Conservation (phyloP, 2,329 filamentous ascomycete species). For the Beauveria brongniartii region DNA sequence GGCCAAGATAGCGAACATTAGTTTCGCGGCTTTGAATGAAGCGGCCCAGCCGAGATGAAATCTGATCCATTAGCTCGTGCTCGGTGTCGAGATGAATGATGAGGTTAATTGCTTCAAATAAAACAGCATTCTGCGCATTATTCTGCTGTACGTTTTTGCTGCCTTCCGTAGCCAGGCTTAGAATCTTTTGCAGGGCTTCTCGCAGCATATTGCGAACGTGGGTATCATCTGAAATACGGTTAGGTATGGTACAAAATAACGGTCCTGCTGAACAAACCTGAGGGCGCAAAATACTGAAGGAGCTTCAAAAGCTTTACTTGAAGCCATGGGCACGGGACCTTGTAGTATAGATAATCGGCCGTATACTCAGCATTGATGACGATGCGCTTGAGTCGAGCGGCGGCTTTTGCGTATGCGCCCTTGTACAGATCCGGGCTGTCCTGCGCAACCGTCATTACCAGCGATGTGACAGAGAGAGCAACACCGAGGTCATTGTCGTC, state of each 20-base stretch:
- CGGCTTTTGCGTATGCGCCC: slow-evolving; percentile 89
- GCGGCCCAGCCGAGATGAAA: slow-evolving; percentile 80
- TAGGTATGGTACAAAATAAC: slow-evolving; percentile 6
- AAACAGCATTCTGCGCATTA: slow-evolving; percentile 94
- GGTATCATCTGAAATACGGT: slow-evolving; percentile 62
- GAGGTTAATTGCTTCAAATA: slow-evolving; percentile 97
- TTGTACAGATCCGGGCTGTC: slow-evolving; percentile 93
- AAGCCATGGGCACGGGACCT: slow-evolving; percentile 98
- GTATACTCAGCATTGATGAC: slow-evolving; percentile 85
- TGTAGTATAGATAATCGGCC: slow-evolving; percentile 94
- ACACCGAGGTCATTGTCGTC: slow-evolving; percentile 93
- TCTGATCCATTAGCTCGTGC: slow-evolving; percentile 89
- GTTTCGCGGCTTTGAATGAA: slow-evolving; percentile 97
- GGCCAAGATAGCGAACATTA: slow-evolving; percentile 88
- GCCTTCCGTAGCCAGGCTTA: slow-evolving; percentile 84
- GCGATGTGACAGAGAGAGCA: slow-evolving; percentile 86
- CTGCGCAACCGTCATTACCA: slow-evolving; percentile 90
- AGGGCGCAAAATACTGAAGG: slow-evolving; percentile 92
- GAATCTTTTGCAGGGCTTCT: slow-evolving; percentile 81
- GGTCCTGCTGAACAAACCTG: slow-evolving; percentile 50
- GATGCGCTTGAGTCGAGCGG: slow-evolving; percentile 79
- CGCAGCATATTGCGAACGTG: slow-evolving; percentile 88
- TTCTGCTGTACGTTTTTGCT: slow-evolving; percentile 99
- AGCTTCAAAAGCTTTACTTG: slow-evolving; percentile 89
- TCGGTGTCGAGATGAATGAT: slow-evolving; percentile 97